phyloP scores from a whole-genome alignment of 73 alveolate species.

The Tetrahymena borealis region DNA sequence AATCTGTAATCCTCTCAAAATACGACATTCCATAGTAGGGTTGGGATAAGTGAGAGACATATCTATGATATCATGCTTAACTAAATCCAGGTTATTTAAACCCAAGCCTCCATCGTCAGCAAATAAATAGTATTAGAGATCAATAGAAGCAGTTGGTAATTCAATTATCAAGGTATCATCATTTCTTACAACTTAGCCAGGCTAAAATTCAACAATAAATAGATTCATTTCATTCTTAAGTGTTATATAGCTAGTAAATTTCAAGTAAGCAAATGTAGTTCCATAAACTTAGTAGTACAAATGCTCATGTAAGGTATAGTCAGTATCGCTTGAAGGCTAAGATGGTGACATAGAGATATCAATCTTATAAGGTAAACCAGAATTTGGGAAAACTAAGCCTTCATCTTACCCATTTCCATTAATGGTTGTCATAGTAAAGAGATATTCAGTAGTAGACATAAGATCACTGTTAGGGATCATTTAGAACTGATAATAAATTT shows the following conservation, averaged over 20 bases:
- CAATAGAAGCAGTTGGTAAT: background rate
- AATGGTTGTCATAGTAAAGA: background rate
- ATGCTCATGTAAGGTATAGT: background rate
- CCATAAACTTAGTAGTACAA: background rate
- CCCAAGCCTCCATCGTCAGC: background rate
- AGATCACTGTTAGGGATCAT: background rate
- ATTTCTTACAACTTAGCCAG: background rate
- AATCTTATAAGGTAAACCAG: background rate
- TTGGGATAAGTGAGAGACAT: background rate
- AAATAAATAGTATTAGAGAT: background rate
- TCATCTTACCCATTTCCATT: background rate
- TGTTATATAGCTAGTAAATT: background rate
- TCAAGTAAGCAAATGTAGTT: background rate
- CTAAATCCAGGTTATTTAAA: background rate
- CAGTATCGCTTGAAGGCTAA: background rate
- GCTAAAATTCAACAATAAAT: background rate
- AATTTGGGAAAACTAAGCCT: background rate
- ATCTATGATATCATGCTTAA: background rate
- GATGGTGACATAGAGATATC: background rate
- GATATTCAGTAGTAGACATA: background rate
- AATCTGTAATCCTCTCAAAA: background rate
- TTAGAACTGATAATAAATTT: background rate
- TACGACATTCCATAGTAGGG: background rate
- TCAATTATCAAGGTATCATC: background rate
- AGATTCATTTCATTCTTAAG: background rate